Evolutionary conservation across 306 rosid species (phyloP).

Genomic region (Dryas octopetala): DNA sequence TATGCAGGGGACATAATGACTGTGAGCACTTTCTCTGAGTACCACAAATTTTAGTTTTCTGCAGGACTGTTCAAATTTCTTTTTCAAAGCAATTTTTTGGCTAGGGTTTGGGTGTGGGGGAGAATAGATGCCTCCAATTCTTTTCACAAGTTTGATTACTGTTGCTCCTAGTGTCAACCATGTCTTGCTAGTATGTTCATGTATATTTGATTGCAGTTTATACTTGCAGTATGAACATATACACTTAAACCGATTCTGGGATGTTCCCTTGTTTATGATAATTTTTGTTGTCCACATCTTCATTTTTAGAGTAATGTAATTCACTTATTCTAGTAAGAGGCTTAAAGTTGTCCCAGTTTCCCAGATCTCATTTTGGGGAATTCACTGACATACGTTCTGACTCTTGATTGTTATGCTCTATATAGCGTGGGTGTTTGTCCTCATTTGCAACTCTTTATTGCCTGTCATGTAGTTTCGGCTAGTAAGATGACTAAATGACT

Average conservation of each 20-base stretch:
- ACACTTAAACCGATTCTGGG: not conserved
- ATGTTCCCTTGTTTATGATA: not conserved
- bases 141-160: not conserved
- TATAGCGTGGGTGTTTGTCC: not conserved
- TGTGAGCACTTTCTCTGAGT: constrained; percentile 51
- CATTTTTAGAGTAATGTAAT: not conserved
- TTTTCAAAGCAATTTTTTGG: not conserved
- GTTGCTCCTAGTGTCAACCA: not conserved
- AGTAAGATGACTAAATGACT: constrained; percentile 2
- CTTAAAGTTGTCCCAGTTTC: not conserved
- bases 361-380: not conserved
- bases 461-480: not conserved
- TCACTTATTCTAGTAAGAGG: not conserved
- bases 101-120: too few relatives aligned
- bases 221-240: not conserved
- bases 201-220: not conserved
- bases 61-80: not conserved
- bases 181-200: not conserved
- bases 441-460: not conserved
- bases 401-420: not conserved
- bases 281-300: not conserved
- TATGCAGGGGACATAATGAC: constrained; percentile 98
- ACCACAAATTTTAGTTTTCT: not conserved
- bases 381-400: not conserved
- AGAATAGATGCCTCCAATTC: too few relatives aligned